Percentiles rank a stretch among this genome's conserved stretches.
phyloP scores from a whole-genome alignment of 306 rosid genomes.

The Cucurbita maxima region DNA sequence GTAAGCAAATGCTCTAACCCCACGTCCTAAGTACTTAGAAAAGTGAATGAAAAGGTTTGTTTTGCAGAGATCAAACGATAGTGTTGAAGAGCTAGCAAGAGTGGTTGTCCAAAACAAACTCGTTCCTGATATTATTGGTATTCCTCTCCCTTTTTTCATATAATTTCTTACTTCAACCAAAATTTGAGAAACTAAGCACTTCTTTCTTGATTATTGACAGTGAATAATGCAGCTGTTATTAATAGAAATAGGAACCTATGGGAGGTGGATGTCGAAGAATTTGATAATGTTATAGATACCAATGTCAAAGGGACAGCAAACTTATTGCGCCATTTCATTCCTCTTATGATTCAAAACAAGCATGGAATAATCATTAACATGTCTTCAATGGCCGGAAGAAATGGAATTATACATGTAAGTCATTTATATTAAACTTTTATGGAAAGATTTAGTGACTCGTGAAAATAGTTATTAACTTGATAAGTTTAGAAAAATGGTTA shows the following conservation, averaged over 20 bases:
- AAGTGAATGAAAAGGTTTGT: neutral
- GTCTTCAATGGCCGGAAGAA: neutral
- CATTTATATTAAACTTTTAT: too few species aligned
- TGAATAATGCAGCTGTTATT: neutral
- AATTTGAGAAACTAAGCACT: too few species aligned
- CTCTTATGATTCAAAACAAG: neutral
- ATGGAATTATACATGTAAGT: neutral
- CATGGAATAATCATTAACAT: neutral
- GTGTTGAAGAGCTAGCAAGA: conserved; percentile 37
- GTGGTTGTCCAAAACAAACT: conserved; percentile 28
- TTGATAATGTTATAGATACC: neutral
- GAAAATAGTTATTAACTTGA: too few species aligned
- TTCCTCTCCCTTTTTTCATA: too few species aligned
- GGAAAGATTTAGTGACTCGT: too few species aligned
- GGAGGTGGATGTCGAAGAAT: neutral
- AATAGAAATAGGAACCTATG: neutral
- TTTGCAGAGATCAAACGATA: conserved; percentile 30
- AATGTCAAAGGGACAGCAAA: neutral
- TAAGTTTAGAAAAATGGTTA: too few species aligned
- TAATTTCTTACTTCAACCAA: too few species aligned
- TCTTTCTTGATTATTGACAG: neutral
- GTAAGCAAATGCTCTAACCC: conserved; percentile 3
- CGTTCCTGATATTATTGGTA: conserved; percentile 54
- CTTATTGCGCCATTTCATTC: neutral
- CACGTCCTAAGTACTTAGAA: too few species aligned